These are phyloP conservation scores for Yamadazyma sp. DNA, from an alignment of 805 yeast species.

Conservation along the genomic window DNA sequence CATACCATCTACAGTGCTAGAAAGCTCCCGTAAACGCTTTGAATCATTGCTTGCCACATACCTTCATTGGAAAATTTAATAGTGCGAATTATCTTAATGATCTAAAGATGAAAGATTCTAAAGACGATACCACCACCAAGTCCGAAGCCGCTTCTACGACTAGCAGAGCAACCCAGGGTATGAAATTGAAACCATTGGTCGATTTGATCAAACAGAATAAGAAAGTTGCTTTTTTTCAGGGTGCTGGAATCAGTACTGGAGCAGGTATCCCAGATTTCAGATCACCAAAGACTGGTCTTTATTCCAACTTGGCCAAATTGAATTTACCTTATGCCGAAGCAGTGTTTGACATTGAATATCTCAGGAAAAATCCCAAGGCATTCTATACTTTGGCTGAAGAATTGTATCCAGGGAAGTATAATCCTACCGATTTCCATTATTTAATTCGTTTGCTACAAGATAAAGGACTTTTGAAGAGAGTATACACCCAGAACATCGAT, in stretches of 20 bases:
- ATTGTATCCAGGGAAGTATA: slow-evolving; percentile 81
- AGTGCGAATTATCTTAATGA: too few species aligned
- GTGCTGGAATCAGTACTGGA: slow-evolving; percentile 92
- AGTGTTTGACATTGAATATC: slow-evolving; percentile 86
- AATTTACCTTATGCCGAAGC: slow-evolving; percentile 92
- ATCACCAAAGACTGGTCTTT: slow-evolving; percentile 85
- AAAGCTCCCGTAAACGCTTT: too few species aligned
- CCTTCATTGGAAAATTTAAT: too few species aligned
- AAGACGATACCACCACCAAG: too few species aligned
- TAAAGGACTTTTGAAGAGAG: slow-evolving; percentile 57
- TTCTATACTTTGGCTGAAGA: slow-evolving; percentile 83
- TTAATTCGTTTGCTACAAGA: slow-evolving; percentile 67
- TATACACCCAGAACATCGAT: slow-evolving; percentile 92
- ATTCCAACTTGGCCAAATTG: slow-evolving; percentile 70
- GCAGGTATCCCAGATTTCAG: slow-evolving; percentile 97
- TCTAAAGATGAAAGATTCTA: too few species aligned
- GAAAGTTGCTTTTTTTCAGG: slow-evolving; percentile 67
- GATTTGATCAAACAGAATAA: slow-evolving; percentile 29
- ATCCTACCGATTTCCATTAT: slow-evolving; percentile 80
- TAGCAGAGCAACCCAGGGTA: too few species aligned
- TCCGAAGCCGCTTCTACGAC: too few species aligned
- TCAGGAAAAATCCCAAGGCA: slow-evolving; percentile 72
- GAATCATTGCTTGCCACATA: too few species aligned
- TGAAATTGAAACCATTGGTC: slow-evolving; percentile 26
- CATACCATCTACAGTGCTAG: too few species aligned